Evolutionary conservation across 2,329 filamentous ascomycete genomes (phyloP).

Genomic region (Cytospora mali): DNA sequence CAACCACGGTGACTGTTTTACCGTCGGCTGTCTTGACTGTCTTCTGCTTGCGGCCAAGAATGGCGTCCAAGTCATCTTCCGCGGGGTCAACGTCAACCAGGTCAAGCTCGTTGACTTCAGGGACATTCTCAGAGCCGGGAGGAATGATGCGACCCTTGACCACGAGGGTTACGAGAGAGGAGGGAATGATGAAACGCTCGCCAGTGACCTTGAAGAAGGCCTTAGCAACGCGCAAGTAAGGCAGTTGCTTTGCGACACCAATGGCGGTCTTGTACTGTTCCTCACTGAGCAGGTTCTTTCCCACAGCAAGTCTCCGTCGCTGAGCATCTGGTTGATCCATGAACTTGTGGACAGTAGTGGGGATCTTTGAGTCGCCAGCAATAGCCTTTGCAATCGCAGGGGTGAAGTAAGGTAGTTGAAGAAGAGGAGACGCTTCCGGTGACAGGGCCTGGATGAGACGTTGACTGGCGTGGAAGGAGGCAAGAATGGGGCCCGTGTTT

Average conservation of each 20-base stretch:
- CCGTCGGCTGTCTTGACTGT: slow-evolving; percentile 64
- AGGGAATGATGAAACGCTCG: slow-evolving; percentile 89
- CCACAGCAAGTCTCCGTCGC: slow-evolving; percentile 71
- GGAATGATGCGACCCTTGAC: slow-evolving; percentile 94
- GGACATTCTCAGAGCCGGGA: slow-evolving; percentile 75
- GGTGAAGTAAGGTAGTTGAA: slow-evolving; percentile 89
- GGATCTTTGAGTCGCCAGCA: slow-evolving; percentile 74
- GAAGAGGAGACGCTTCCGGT: slow-evolving; percentile 80
- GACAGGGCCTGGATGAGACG: slow-evolving; percentile 86
- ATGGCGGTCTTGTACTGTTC: slow-evolving; percentile 77
- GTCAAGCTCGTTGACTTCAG: slow-evolving; percentile 74
- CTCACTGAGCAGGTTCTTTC: slow-evolving; percentile 70
- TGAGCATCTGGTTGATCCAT: slow-evolving; percentile 80
- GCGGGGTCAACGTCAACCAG: slow-evolving; percentile 90
- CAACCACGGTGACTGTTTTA: slow-evolving; percentile 50
- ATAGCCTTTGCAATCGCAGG: slow-evolving; percentile 65
- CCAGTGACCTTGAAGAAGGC: slow-evolving; percentile 98
- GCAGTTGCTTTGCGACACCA: slow-evolving; percentile 79
- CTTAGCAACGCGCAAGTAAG: slow-evolving; percentile 81
- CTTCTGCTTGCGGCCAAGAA: slow-evolving; percentile 76
- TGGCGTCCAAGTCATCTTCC: slow-evolving; percentile 86
- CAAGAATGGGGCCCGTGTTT: slow-evolving; percentile 78
- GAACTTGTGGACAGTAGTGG: slow-evolving; percentile 81
- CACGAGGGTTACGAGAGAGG: slow-evolving; percentile 89
- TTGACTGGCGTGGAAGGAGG: slow-evolving; percentile 81